These are phyloP conservation scores for Cucumis cinereus DNA, from an alignment of 306 rosid species.

Conservation along the genomic window DNA sequence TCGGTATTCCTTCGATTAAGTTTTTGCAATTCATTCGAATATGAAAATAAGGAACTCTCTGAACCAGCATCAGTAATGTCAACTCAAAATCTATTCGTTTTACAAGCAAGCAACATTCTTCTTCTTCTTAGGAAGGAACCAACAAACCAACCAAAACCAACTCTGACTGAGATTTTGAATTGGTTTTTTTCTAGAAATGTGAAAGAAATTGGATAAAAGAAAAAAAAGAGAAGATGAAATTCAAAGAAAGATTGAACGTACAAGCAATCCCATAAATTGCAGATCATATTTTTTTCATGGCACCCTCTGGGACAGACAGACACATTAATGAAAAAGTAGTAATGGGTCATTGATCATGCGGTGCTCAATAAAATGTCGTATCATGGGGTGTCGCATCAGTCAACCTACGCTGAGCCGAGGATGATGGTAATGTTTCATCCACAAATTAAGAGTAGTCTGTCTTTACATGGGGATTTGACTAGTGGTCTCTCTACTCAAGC, in stretches of 20 bases:
- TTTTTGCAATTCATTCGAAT: not conserved
- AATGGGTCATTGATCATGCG: conserved; percentile 39
- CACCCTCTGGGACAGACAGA: conserved; percentile 48
- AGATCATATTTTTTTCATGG: conserved; percentile 36
- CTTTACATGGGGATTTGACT: conserved; percentile 22
- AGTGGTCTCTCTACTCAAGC: not conserved
- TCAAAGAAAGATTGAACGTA: conserved; percentile 28
- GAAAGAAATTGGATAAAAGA: not conserved
- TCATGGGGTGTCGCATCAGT: conserved; percentile 70
- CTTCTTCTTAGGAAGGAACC: not conserved
- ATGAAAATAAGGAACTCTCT: not conserved
- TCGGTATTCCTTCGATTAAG: not conserved
- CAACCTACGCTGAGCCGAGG: conserved; percentile 65
- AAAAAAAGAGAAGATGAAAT: not conserved
- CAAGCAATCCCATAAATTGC: conserved; percentile 68
- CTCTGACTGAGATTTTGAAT: not conserved
- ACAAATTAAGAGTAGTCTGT: conserved; percentile 19
- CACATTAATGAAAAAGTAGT: conserved; percentile 54
- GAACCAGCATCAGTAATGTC: conserved; percentile 1
- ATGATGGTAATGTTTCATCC: conserved; percentile 56
- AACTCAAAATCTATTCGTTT: not conserved
- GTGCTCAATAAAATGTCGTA: conserved; percentile 45
- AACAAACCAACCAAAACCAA: not conserved
- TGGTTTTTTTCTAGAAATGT: not conserved
- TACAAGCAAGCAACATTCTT: not conserved